Evolutionary conservation across 2,329 filamentous ascomycete genomes (phyloP).

Genomic region (Penicillium janthinellum): DNA sequence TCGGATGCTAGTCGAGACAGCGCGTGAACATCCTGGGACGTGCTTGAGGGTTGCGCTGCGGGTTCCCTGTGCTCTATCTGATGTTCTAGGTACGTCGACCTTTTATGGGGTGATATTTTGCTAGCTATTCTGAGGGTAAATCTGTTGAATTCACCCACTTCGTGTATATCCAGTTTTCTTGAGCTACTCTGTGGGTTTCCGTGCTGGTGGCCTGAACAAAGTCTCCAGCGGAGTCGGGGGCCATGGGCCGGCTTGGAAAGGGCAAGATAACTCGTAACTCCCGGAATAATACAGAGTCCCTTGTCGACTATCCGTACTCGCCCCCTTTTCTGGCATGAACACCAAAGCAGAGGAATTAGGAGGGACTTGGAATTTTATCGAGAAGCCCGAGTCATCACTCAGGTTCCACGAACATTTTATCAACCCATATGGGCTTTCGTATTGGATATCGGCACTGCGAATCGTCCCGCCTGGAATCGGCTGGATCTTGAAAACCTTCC

Average conservation of each 20-base stretch:
- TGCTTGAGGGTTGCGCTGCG: neutral
- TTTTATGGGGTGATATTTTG: neutral
- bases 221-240: neutral
- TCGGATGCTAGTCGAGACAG: neutral
- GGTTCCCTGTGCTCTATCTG: too few species aligned
- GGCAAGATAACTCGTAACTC: neutral
- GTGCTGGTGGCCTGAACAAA: neutral
- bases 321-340: neutral
- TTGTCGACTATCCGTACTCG: too few species aligned
- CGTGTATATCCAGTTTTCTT: neutral
- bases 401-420: neutral
- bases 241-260: neutral
- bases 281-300: neutral
- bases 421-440: neutral
- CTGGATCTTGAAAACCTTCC: slow-evolving; percentile 22
- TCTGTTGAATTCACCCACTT: neutral
- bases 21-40: neutral
- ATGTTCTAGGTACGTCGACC: too few species aligned
- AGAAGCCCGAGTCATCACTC: neutral
- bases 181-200: neutral
- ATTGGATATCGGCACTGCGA: neutral
- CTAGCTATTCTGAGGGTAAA: neutral
- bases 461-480: neutral
- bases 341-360: neutral
- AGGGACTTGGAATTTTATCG: neutral